Conservation (phyloP, 495 filamentous ascomycete genomes). For the Lineolata rhizophorae region DNA sequence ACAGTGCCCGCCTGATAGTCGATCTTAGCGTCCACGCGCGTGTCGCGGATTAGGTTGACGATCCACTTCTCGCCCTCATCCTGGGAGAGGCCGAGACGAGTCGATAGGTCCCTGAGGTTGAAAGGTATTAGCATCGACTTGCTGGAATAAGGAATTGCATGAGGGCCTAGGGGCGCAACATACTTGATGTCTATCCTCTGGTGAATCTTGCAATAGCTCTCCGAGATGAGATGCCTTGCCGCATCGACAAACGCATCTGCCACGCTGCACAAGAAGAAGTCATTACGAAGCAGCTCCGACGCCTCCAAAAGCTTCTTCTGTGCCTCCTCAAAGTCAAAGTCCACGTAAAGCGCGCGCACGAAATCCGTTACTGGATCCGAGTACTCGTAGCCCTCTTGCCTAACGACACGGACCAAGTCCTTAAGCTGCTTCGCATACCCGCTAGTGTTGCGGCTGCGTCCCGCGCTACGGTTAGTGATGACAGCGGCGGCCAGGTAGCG, state of each 20-base stretch:
- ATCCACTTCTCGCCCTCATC: conserved; percentile 99
- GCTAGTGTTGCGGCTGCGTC: conserved; percentile 51
- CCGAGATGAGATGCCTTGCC: conserved; percentile 86
- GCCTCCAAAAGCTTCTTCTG: conserved; percentile 79
- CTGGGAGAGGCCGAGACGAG: conserved; percentile 65
- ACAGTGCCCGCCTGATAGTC: conserved; percentile 97
- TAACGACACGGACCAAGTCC: conserved; percentile 80
- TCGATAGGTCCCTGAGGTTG: conserved; percentile 63
- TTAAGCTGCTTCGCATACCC: conserved; percentile 96
- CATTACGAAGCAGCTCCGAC: conserved; percentile 72
- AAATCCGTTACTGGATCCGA: conserved; percentile 88
- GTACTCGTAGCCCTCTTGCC: conserved; percentile 96
- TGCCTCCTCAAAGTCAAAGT: conserved; percentile 97
- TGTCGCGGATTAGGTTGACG: conserved; percentile 95
- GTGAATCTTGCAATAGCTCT: conserved; percentile 99
- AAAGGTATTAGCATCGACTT: conserved; percentile 9
- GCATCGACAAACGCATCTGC: conserved; percentile 85
- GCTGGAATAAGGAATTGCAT: neutral
- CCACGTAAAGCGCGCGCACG: conserved; percentile 84
- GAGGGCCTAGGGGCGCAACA: too few species aligned
- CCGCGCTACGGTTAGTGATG: conserved; percentile 71
- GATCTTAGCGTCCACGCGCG: conserved; percentile 92
- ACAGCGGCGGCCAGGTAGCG: conserved; percentile 88
- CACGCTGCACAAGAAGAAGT: conserved; percentile 81
- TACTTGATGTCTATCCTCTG: conserved; percentile 90